phyloP scores from a whole-genome alignment of 495 filamentous ascomycete species.

The Neurospora africana region DNA sequence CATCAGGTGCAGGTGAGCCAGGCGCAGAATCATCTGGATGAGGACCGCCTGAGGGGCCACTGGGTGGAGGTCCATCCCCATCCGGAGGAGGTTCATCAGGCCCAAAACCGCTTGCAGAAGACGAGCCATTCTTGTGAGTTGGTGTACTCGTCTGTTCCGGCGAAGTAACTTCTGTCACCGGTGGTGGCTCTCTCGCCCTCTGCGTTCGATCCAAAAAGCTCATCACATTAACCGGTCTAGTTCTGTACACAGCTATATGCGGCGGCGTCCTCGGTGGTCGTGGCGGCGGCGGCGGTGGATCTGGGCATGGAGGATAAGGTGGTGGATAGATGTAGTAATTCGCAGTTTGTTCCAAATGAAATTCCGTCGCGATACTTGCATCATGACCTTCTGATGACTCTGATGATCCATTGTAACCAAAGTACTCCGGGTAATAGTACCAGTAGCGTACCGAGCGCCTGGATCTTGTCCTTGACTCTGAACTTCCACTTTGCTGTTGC shows the following conservation, averaged over 20 bases:
- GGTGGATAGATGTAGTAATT: background rate
- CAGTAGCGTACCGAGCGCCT: background rate
- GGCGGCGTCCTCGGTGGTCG: background rate
- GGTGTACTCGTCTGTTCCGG: background rate
- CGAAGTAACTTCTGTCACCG: background rate
- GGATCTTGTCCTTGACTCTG: background rate
- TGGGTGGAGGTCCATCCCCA: background rate
- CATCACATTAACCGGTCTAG: background rate
- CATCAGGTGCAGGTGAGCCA: background rate
- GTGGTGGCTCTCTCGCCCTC: background rate
- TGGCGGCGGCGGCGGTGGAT: background rate
- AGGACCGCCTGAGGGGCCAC: background rate
- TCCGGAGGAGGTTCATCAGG: background rate
- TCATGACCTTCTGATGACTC: background rate
- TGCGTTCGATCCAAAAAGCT: background rate
- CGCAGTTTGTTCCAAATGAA: background rate
- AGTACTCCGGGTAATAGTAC: background rate
- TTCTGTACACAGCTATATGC: background rate
- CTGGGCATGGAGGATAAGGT: background rate
- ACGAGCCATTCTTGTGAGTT: background rate
- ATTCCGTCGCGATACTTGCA: background rate
- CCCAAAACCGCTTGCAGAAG: background rate
- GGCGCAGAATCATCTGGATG: background rate
- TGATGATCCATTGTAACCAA: background rate
- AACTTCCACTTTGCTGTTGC: background rate